Conservation (phyloP, 257 asterid genomes). For the Lavandula angustifolia region DNA sequence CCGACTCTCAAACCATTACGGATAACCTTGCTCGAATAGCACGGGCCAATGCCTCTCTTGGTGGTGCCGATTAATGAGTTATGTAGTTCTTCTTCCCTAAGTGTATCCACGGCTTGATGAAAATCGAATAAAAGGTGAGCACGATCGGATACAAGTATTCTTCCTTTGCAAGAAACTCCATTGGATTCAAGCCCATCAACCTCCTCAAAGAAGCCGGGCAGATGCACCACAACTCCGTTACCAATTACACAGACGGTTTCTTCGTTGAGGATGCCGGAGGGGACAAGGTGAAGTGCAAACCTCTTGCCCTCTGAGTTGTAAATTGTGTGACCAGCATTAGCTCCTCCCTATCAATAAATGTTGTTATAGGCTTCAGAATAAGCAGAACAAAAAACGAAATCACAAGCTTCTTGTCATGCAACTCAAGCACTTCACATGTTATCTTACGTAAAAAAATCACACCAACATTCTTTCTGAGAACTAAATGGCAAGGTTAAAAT, state of each 20-base stretch:
- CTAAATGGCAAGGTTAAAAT: too few species aligned
- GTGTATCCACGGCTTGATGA: slow-evolving; percentile 86
- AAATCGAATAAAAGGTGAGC: slow-evolving; percentile 91
- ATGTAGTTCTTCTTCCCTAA: slow-evolving; percentile 88
- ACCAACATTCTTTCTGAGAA: not conserved
- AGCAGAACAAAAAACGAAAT: slow-evolving; percentile 34
- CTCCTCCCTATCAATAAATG: slow-evolving; percentile 76
- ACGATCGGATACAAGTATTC: slow-evolving; percentile 89
- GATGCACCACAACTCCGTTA: slow-evolving; percentile 91
- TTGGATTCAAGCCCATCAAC: slow-evolving; percentile 82
- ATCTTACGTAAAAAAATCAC: not conserved
- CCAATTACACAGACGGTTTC: slow-evolving; percentile 67
- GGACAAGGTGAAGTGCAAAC: slow-evolving; percentile 94
- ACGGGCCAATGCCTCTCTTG: slow-evolving; percentile 95
- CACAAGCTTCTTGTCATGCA: slow-evolving; percentile 34
- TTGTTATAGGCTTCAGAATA: slow-evolving; percentile 24
- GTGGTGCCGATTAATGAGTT: slow-evolving; percentile 95
- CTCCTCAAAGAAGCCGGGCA: slow-evolving; percentile 83
- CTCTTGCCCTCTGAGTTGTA: slow-evolving; percentile 94
- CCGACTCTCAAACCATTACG: slow-evolving; percentile 89
- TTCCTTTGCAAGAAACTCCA: slow-evolving; percentile 81
- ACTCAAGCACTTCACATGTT: not conserved
- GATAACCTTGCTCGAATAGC: slow-evolving; percentile 92
- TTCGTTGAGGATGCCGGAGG: slow-evolving; percentile 84
- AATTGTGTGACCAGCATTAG: slow-evolving; percentile 98